phyloP scores from a whole-genome alignment of 306 rosid species.

The Cucumis melo region DNA sequence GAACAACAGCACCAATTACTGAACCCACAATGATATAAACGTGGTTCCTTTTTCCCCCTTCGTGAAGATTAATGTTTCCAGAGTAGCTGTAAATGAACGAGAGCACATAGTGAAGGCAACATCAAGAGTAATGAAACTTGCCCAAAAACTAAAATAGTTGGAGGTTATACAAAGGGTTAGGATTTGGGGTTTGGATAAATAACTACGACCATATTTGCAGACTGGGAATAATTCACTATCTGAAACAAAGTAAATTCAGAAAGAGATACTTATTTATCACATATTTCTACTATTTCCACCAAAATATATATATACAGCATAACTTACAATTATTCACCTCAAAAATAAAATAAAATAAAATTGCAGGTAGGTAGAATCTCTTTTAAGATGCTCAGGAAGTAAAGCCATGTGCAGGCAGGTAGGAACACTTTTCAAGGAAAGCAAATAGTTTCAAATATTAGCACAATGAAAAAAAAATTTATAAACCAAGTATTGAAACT shows the following conservation, averaged over 20 bases:
- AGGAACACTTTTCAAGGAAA: neutral
- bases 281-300: neutral
- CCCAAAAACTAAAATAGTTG: neutral
- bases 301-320: neutral
- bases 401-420: neutral
- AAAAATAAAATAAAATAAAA: neutral
- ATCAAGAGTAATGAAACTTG: neutral
- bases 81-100: constrained; percentile 40
- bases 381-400: neutral
- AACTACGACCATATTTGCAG: neutral
- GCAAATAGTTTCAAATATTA: neutral
- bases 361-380: neutral
- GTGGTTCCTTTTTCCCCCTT: constrained; percentile 32
- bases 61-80: constrained; percentile 62
- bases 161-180: neutral
- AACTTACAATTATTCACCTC: neutral
- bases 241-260: neutral
- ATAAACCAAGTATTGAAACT: neutral
- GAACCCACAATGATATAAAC: constrained; percentile 46
- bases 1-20: constrained; percentile 64
- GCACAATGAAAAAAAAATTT: neutral
- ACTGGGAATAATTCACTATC: neutral
- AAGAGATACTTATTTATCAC: neutral
- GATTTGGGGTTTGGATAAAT: neutral
- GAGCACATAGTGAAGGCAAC: constrained; percentile 7